Conservation (phyloP, 1,284 basidiomycete genomes). For the Tilletia walkeri region DNA sequence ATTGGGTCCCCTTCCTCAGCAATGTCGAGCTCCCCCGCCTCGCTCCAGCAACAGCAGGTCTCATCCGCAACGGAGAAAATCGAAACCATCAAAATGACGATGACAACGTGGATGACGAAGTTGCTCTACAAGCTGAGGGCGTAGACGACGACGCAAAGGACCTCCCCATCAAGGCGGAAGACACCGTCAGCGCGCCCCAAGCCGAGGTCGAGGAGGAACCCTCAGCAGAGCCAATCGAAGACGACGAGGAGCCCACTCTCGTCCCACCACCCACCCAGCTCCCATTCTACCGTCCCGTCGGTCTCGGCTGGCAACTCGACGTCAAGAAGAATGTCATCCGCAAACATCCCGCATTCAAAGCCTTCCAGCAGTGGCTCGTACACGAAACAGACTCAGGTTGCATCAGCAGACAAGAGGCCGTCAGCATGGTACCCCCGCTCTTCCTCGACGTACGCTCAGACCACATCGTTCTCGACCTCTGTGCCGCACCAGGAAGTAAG, state of each 20-base stretch:
- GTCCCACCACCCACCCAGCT: slow-evolving; percentile 73
- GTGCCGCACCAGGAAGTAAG: slow-evolving; percentile 98
- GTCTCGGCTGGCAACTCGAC: slow-evolving; percentile 92
- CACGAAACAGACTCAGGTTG: slow-evolving; percentile 94
- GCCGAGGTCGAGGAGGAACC: background rate
- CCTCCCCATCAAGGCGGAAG: too few species aligned
- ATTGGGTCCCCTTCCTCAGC: slow-evolving; percentile 74
- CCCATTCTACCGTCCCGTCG: slow-evolving; percentile 82
- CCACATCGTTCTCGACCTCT: slow-evolving; percentile 76
- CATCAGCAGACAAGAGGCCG: slow-evolving; percentile 92
- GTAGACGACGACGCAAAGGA: background rate
- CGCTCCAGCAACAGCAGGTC: slow-evolving; percentile 6
- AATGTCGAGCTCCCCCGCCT: slow-evolving; percentile 66
- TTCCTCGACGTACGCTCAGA: slow-evolving; percentile 78
- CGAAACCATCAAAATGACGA: too few species aligned
- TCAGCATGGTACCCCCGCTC: slow-evolving; percentile 96
- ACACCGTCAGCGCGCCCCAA: background rate
- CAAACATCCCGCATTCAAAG: slow-evolving; percentile 89
- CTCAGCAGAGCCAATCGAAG: background rate
- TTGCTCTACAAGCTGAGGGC: background rate
- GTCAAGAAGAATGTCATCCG: slow-evolving; percentile 85
- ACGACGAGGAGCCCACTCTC: slow-evolving; percentile 11
- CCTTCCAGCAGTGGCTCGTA: slow-evolving; percentile 93
- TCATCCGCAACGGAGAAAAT: background rate
- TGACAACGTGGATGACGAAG: background rate